Base-by-base conservation (phyloP, 257 asterid genomes). In the Jaltomata sinuosa region DNA sequence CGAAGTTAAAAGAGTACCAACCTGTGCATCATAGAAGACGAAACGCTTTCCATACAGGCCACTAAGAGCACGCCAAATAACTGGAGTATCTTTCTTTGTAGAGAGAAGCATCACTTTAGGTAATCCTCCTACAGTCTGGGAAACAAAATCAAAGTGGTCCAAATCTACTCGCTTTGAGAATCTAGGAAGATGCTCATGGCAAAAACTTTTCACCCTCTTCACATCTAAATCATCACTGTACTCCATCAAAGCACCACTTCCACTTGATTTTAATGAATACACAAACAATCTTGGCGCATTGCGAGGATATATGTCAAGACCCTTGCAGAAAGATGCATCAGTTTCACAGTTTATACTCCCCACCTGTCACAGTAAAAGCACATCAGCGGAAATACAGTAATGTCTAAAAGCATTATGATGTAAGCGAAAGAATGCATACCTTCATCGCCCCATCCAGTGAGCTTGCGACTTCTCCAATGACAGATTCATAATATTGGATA, bases 21-120 rank as follows among this genome's bases (percentile, higher is more conserved):
- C 99, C 99, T 93, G 90, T 2, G 93, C 93, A 81, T 97, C 96
- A n/a, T 90, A 93, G 92, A 97, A 93, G 53, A 74, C 59, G 57
- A 93, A 89, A n/a, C 92, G 92, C 71, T 92, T 92, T 87, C 69
- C 92, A 86, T 91, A 92, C 85, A 96, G 86, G 85, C 99, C 99
- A 84, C 97, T 94, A 65, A 96, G 92, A 52, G 89, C 92, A 64
- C 95, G 97, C 99, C 99, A 97, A 79, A 97, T 97, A 45, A 92
- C 91, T 4, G 99, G 99, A 25, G 98, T 94, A 84, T 80, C 93
- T 85, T 91, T 93, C 93, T 97, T 97, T n/a, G 97, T 87, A 6
- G 99, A 94, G 80, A 97, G 90, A 84, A 97, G 97, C 87, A 95
- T 80, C 79, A 97, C 97, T 89, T 87, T 94, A 61, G 98, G 99